Evolutionary conservation across 179 eudicot species (phyloP).

Genomic region (Spergularia azorica): DNA sequence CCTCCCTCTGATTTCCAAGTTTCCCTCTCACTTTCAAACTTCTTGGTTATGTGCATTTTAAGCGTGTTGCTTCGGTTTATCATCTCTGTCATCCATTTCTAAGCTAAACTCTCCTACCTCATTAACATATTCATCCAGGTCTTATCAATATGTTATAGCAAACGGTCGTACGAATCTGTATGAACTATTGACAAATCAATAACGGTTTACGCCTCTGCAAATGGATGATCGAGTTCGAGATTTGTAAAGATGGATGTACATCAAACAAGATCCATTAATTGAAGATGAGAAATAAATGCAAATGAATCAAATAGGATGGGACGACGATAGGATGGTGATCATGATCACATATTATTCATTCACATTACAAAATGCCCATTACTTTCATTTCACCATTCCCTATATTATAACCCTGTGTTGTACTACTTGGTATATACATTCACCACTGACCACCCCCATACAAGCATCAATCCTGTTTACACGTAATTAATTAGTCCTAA

Average conservation of each 20-base stretch:
- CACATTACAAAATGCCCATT: background rate
- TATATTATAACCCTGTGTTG: too few species aligned
- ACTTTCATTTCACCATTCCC: too few species aligned
- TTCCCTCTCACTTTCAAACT: slow-evolving; percentile 1
- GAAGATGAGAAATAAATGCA: background rate
- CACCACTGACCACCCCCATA: background rate
- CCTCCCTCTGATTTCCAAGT: background rate
- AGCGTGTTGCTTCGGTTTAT: background rate
- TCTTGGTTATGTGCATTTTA: background rate
- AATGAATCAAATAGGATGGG: background rate
- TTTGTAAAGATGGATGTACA: background rate
- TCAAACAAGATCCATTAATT: background rate
- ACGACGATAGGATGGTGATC: background rate
- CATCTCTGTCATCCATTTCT: background rate
- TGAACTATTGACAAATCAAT: too few species aligned
- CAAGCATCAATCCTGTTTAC: background rate
- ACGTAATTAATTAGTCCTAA: slow-evolving; percentile 12
- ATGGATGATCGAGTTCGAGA: too few species aligned
- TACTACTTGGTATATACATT: background rate
- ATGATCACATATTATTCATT: background rate
- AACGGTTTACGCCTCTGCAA: too few species aligned
- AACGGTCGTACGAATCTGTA: too few species aligned
- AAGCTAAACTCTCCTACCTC: background rate
- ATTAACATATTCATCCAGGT: background rate
- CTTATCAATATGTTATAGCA: too few species aligned